Evolutionary conservation across 495 filamentous ascomycete species (phyloP).

Genomic region (Xylaria curta): DNA sequence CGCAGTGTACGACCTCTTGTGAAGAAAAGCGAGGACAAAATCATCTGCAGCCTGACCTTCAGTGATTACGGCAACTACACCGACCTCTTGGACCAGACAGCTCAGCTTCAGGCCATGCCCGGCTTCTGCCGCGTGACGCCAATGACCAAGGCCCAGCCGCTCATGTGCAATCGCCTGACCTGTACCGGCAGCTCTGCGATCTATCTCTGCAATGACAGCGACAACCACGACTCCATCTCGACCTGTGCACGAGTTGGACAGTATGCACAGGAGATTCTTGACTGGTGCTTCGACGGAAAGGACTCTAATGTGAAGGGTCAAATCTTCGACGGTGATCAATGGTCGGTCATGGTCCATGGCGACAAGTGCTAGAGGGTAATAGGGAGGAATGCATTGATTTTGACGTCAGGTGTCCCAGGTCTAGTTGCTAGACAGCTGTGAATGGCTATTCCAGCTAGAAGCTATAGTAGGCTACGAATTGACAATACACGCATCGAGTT

Average conservation of each 20-base stretch:
- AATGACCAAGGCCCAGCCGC: background rate
- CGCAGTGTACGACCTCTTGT: background rate
- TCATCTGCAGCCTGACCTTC: background rate
- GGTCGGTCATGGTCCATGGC: background rate
- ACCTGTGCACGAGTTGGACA: constrained; percentile 1
- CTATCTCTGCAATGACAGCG: constrained; percentile 3
- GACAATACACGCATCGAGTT: background rate
- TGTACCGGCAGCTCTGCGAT: background rate
- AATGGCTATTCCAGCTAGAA: background rate
- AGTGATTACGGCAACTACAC: background rate
- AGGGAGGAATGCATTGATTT: background rate
- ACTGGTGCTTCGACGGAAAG: background rate
- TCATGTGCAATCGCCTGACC: background rate
- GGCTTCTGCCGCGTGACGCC: constrained; percentile 10
- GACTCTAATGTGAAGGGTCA: background rate
- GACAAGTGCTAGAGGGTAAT: background rate
- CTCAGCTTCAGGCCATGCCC: background rate
- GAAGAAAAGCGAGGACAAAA: background rate
- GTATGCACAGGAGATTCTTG: background rate
- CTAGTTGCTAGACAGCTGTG: background rate
- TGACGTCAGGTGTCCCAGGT: background rate
- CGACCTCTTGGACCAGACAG: background rate
- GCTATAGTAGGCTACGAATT: background rate
- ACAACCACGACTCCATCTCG: background rate
- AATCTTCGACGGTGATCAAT: background rate